phyloP scores from a whole-genome alignment of 2,329 filamentous ascomycete genomes.

The Apiospora kogelbergensis region DNA sequence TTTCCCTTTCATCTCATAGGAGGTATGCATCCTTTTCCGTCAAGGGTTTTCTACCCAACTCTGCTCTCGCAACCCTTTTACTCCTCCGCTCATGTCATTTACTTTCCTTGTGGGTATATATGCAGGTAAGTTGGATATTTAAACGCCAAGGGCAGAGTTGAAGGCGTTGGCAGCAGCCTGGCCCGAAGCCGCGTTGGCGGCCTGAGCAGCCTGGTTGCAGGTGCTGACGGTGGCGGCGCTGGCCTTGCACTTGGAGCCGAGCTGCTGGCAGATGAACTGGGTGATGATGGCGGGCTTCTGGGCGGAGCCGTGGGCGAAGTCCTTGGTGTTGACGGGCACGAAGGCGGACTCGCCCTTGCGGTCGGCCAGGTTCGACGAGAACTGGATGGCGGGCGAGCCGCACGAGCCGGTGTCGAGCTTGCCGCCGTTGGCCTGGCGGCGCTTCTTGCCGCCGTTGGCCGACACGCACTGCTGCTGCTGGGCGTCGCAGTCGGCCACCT shows the following conservation, averaged over 20 bases:
- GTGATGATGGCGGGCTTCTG: slow-evolving; percentile 32
- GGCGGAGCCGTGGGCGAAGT: slow-evolving; percentile 55
- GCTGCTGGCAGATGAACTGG: slow-evolving; percentile 38
- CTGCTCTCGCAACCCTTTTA: neutral
- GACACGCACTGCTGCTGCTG: slow-evolving; percentile 39
- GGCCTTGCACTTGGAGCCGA: slow-evolving; percentile 35
- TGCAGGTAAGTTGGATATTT: slow-evolving; percentile 2
- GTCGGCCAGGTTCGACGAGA: slow-evolving; percentile 48
- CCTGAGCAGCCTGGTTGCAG: slow-evolving; percentile 32
- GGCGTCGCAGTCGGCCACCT: slow-evolving; percentile 41
- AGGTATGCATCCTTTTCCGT: neutral
- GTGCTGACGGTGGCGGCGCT: slow-evolving; percentile 28
- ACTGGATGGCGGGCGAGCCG: slow-evolving; percentile 47
- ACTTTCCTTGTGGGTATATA: neutral
- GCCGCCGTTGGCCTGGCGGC: slow-evolving; percentile 24
- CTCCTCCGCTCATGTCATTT: neutral
- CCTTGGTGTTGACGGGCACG: slow-evolving; percentile 35
- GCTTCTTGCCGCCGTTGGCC: slow-evolving; percentile 16
- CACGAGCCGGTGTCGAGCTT: slow-evolving; percentile 45
- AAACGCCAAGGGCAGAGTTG: slow-evolving; percentile 38
- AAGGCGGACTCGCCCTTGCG: slow-evolving; percentile 41
- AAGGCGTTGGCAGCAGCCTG: slow-evolving; percentile 40
- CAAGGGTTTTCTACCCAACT: neutral
- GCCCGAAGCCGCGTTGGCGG: slow-evolving; percentile 30
- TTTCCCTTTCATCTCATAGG: neutral